Evolutionary conservation across 768 basidiomycete species (phyloP).

Genomic region (Boletus rubescentipes): DNA sequence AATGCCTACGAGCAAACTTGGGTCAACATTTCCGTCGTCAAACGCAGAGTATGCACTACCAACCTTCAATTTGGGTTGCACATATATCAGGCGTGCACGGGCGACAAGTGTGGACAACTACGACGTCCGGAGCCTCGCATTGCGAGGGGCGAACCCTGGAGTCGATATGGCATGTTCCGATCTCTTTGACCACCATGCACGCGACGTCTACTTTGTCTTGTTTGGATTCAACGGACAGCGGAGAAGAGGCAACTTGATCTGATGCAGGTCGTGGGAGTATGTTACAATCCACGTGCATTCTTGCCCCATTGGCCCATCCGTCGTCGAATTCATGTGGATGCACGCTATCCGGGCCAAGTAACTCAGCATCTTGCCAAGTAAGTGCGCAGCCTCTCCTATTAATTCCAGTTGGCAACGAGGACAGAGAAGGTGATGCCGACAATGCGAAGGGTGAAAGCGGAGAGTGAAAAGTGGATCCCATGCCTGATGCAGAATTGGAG

Average conservation of each 20-base stretch:
- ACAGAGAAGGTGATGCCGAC: conserved; percentile 5
- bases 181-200: conserved; percentile 6
- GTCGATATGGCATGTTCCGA: conserved; percentile 1
- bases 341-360: conserved; percentile 46
- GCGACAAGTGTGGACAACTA: conserved; percentile 63
- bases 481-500: conserved; percentile 19
- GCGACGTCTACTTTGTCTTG: conserved; percentile 3
- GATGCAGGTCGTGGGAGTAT: conserved; percentile 6
- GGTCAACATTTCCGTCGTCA: conserved; percentile 8
- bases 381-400: conserved; percentile 24
- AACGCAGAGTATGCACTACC: conserved; percentile 15
- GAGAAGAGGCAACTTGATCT: neutral
- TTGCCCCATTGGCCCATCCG: conserved; percentile 28
- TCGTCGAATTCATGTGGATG: conserved; percentile 43
- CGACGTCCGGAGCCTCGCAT: conserved; percentile 27
- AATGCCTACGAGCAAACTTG: conserved; percentile 47
- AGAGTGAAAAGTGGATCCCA: conserved; percentile 14
- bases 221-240: neutral
- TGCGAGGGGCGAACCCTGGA: neutral
- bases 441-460: conserved; percentile 15
- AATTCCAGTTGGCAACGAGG: conserved; percentile 10
- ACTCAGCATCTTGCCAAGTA: conserved; percentile 44
- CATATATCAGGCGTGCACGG: conserved; percentile 62
- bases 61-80: conserved; percentile 72
- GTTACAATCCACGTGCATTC: conserved; percentile 11